Percentiles rank a stretch among this genome's conserved stretches.
These are phyloP conservation scores for Phytophthora sojae DNA, from an alignment of 352 stramenopile genomes.

Conservation along the genomic window DNA sequence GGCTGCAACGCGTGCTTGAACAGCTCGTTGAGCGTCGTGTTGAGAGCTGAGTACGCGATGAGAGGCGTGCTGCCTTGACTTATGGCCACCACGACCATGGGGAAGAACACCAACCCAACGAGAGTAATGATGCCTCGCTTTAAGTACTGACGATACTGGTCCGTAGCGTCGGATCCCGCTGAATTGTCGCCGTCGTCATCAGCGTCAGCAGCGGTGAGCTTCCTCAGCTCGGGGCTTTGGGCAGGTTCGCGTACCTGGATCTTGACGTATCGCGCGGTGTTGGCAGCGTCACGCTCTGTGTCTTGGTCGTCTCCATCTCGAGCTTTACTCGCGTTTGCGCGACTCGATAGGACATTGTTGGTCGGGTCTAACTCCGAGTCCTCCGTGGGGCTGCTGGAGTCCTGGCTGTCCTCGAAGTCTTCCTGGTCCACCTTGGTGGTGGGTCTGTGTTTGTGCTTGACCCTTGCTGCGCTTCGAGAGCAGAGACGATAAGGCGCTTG, in stretches of 20 bases:
- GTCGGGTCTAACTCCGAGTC: background rate
- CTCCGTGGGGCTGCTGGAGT: background rate
- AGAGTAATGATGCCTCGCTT: background rate
- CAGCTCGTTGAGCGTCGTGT: slow-evolving; percentile 44
- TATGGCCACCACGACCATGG: slow-evolving; percentile 16
- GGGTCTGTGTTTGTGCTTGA: background rate
- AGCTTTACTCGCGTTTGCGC: background rate
- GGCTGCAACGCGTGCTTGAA: slow-evolving; percentile 17
- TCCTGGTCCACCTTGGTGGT: background rate
- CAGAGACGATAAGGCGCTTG: background rate
- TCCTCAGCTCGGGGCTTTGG: background rate
- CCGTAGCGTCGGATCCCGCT: too few species aligned
- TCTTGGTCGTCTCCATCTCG: background rate
- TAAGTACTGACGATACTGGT: background rate
- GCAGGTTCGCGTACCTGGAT: background rate
- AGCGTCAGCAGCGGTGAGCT: background rate
- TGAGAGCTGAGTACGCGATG: slow-evolving; percentile 39
- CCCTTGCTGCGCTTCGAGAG: background rate
- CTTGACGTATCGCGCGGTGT: slow-evolving; percentile 1
- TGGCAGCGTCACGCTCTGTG: background rate
- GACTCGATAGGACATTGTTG: background rate
- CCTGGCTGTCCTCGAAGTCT: background rate
- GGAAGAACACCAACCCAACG: slow-evolving; percentile 11
- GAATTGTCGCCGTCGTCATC: background rate
- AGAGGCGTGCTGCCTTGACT: slow-evolving; percentile 10